Percentiles rank a stretch among this genome's conserved stretches.
phyloP scores from a whole-genome alignment of 495 filamentous ascomycete genomes.

The Tirmania nivea region DNA sequence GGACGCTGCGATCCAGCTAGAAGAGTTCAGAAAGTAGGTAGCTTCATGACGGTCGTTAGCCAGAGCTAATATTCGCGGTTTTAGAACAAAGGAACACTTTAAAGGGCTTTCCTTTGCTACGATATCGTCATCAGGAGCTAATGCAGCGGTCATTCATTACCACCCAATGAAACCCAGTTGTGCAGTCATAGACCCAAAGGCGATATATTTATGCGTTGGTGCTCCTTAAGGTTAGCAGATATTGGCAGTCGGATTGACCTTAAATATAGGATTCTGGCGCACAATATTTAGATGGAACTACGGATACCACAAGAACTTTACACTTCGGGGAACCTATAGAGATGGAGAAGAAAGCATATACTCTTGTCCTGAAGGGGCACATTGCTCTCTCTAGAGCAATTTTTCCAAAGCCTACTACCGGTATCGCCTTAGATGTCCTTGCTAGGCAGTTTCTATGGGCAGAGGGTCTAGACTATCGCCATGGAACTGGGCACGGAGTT shows the following conservation, averaged over 20 bases:
- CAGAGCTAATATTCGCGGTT: background rate
- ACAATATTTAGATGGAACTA: slow-evolving; percentile 90
- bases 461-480: slow-evolving; percentile 80
- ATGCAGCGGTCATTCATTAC: slow-evolving; percentile 96
- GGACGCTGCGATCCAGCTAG: slow-evolving; percentile 73
- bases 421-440: slow-evolving; percentile 72
- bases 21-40: slow-evolving; percentile 49
- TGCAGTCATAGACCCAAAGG: slow-evolving; percentile 61
- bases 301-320: slow-evolving; percentile 81
- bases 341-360: slow-evolving; percentile 79
- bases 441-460: slow-evolving; percentile 88
- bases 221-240: too few species aligned
- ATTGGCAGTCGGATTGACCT: too few species aligned
- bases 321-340: slow-evolving; percentile 76
- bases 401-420: slow-evolving; percentile 87
- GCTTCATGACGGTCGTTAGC: background rate
- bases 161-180: slow-evolving; percentile 72
- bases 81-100: slow-evolving; percentile 40
- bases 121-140: slow-evolving; percentile 84
- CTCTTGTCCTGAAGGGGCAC: slow-evolving; percentile 87
- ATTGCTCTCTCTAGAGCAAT: slow-evolving; percentile 71
- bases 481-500: slow-evolving; percentile 92
- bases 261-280: slow-evolving; percentile 52
- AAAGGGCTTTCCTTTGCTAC: slow-evolving; percentile 88
- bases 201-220: slow-evolving; percentile 58